Base-by-base conservation (phyloP, 371 early-diverging fungal genomes). In the Fennellomyces sp. region DNA sequence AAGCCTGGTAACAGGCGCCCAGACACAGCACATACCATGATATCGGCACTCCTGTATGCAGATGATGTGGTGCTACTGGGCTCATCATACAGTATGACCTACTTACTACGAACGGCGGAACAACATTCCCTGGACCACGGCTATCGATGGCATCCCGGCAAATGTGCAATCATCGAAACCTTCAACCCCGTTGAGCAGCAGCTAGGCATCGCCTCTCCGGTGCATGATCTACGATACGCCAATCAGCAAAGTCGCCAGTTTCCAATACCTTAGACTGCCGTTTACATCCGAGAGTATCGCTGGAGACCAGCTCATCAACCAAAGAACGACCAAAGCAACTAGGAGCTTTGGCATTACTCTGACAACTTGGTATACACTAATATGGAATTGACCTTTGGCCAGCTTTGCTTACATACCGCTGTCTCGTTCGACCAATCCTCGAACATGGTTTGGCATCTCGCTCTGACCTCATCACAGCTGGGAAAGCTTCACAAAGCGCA, bases 111-210 rank as follows among this genome's bases (percentile, higher is more conserved):
- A 1, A 23, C 47, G 12, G 55, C 48, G 19, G 53, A 61, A 55
- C 25, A 21, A 1, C 70, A 70, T 35, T 35, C 33, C 21, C 13
- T 27, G 7, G 8, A 17, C 8, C 52, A 64, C 5, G 73, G 69
- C 2, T 68, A 68, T 30, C 56, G 61, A 7, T 69, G 69, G 65
- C 61, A 62, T 33, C 66, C 65, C 8, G 23, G 52, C n/a, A 73
- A 73, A 57, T 68, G 73, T 52, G 65, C 48, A 12, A 36, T 66
- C 5, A 47, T 70, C 1, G n/a, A n/a, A n/a, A n/a, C n/a, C n/a
- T n/a, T n/a, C n/a, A 33, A 39, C 13, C 26, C 29, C n/a, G n/a
- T n/a, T n/a, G n/a, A 8, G 52, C 47, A 11, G 15, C 21, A 0
- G 8, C 30, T 35, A 36, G n/a, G 7, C 28, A 56, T 11, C 23